Base-by-base conservation (phyloP, 2,329 filamentous ascomycete genomes). In the Beauveria medogensis region DNA sequence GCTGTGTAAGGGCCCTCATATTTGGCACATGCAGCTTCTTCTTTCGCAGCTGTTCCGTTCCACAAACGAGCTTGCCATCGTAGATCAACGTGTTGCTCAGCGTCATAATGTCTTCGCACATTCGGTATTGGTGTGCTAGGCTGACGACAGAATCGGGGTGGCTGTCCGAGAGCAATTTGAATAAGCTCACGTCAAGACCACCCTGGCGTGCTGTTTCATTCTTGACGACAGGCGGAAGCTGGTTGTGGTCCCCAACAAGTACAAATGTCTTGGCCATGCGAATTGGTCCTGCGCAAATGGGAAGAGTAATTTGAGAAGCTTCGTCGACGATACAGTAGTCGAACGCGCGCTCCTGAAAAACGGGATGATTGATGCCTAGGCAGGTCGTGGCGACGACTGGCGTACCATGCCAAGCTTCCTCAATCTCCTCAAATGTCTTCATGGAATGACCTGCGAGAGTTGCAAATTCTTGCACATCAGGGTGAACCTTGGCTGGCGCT, bases 251-350 rank as follows among this genome's bases (percentile, higher is more conserved):
- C 16, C 94, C 94, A 0, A 99, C 94, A 0, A 99, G 83, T 20
- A 99, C 90, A 73, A 99, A 99, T 0, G 89, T 96, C 55, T 85
- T 85, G 5, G 94, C 92, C 84, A 97, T 90, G 12, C 94, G 86
- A 66, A 99, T 95, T 0, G 94, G 94, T 0, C 94, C 94, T 0
- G 97, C 79, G 65, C 94, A 97, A 22, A 97, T 93, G 0, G 94
- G 94, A 22, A 99, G 78, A 0, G 94, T 99, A 70, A 99, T 97
- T 69, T 99, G 94, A 2, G 92, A 97, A 0, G 94, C 94, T 74
- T 99, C 94, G 66, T 99, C 94, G 4, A 99, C 93, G 64, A 99
- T 97, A 70, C 94, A 99, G 71, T 97, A 97, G 74, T 99, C 94
- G 67, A 99, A 99, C 0, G 88, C 86, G 5, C 94, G 88, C 69